A percentile compares a stretch with the other conserved stretches of the same genome.
Conservation (phyloP, 345 rosid genomes). For the Brassica napus region DNA sequence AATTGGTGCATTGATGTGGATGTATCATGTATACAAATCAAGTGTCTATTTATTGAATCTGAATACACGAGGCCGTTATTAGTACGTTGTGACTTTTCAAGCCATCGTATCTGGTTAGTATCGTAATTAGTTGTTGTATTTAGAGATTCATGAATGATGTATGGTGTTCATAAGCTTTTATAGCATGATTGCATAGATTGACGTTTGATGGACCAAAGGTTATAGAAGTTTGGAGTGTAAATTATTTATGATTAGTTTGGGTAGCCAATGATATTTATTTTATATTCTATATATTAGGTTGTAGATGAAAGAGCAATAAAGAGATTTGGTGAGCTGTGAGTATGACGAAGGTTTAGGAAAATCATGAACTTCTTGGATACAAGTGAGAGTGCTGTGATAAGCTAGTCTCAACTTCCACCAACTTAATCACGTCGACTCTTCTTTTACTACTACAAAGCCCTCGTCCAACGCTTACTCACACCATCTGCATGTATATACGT, state of each 20-base stretch:
- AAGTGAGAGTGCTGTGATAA: conserved; percentile 35
- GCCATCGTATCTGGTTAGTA: not conserved
- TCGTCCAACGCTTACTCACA: conserved; percentile 29
- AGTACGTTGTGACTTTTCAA: conserved; percentile 29
- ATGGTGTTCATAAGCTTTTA: not conserved
- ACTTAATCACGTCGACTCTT: conserved; percentile 16
- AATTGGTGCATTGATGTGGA: not conserved
- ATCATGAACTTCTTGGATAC: conserved; percentile 15
- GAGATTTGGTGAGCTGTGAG: conserved; percentile 27
- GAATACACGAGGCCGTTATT: not conserved
- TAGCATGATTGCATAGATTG: conserved; percentile 9
- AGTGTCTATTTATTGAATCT: not conserved
- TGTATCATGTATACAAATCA: not conserved
- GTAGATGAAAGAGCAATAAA: conserved; percentile 34
- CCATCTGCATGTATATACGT: conserved; percentile 8
- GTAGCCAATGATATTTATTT: not conserved
- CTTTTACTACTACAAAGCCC: conserved; percentile 26
- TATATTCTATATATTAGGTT: conserved; percentile 1
- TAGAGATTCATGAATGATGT: not conserved
- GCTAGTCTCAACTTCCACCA: conserved; percentile 37
- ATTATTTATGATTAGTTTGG: not conserved
- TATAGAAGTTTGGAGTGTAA: not conserved
- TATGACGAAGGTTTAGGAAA: conserved; percentile 14
- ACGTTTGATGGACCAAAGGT: conserved; percentile 1
- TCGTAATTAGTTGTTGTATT: not conserved